Evolutionary conservation across 1,139 yeast genomes (phyloP), one percentile per base, ranked within the genome.

Genomic region (Geotrichum cucujoidarum): DNA sequence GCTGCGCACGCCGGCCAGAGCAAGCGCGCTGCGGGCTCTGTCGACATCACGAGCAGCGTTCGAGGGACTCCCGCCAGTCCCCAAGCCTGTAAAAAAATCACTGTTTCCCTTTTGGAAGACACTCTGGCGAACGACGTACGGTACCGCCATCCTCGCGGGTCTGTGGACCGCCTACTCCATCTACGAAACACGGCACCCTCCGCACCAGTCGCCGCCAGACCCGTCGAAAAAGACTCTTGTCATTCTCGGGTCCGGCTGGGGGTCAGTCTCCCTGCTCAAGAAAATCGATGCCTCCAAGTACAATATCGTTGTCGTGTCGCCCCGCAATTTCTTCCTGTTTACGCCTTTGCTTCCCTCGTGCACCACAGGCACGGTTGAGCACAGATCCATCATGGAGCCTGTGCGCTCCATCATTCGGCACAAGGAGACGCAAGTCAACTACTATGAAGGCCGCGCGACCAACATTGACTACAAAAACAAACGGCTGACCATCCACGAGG

Each of bases 211-310:
- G n/a, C 32, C 29, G 14, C 63, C 68, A 7, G 69, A 65, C 54
- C 65, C 86, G 52, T 79, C 83, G 65, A 87, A 86, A 75, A 90
- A 90, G 73, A 88, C 90, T 40, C 71, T 90, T 62, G 95, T 90
- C 49, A 81, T 90, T 56, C 76, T 90, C 59, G 97, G 97, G 52
- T 80, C 95, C 39, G 97, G 97, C 50, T 90, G 97, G 97, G 97
- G 53, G 8, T 50, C 53, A 14, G 66, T 64, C 25, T 65, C 69
- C 24, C 71, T 89, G 57, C 75, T 90, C 68, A 89, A 88, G 72
- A 79, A 83, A 65, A 75, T 90, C 66, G 96, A 90, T 66, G 83
- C 96, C 45, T 73, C 90, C 40, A 72, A 83, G 65, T 90, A 89
- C 71, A 87, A 90, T 65, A 95, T 90, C 48, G 81, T 87, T 48